Percentiles rank a stretch among this genome's conserved stretches.
Conservation (phyloP, 2,329 filamentous ascomycete genomes). For the Fusarium liriodendri region DNA sequence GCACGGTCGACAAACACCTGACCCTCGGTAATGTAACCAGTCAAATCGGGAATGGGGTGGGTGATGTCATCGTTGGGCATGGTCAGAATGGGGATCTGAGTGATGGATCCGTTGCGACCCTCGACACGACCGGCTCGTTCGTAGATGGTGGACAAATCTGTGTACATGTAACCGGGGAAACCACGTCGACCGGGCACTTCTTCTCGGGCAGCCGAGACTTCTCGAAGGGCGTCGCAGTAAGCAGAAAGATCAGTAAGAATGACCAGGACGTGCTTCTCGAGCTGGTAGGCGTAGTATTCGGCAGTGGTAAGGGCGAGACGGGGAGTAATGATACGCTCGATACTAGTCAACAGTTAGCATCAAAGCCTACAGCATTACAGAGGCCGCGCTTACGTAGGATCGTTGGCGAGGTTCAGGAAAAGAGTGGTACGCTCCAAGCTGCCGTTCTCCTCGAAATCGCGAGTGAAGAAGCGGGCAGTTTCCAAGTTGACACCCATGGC, state of each 20-base stretch:
- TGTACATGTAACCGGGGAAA: conserved; percentile 99
- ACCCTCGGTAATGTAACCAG: conserved; percentile 98
- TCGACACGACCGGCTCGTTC: conserved; percentile 98
- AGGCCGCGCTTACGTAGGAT: conserved; percentile 84
- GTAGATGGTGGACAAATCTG: conserved; percentile 99
- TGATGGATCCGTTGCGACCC: conserved; percentile 97
- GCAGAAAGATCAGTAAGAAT: conserved; percentile 98
- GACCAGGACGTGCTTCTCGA: conserved; percentile 99
- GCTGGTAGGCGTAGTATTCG: conserved; percentile 99
- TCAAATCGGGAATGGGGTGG: conserved; percentile 98
- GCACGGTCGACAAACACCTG: conserved; percentile 98
- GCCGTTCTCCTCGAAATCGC: conserved; percentile 99
- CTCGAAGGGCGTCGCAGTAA: conserved; percentile 98
- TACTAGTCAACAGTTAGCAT: conserved; percentile 63
- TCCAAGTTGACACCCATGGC: conserved; percentile 99
- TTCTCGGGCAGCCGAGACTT: conserved; percentile 97
- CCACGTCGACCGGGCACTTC: conserved; percentile 99
- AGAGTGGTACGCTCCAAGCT: conserved; percentile 96
- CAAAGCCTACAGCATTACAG: neutral
- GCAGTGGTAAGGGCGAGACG: conserved; percentile 97
- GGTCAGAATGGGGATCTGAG: conserved; percentile 97
- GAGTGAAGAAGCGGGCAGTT: conserved; percentile 97
- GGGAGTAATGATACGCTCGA: conserved; percentile 99
- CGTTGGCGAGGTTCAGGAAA: conserved; percentile 99
- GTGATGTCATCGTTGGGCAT: conserved; percentile 99